Conservation (phyloP, 2,329 filamentous ascomycete species). For the Hymenotorrendiella dingleyae region DNA sequence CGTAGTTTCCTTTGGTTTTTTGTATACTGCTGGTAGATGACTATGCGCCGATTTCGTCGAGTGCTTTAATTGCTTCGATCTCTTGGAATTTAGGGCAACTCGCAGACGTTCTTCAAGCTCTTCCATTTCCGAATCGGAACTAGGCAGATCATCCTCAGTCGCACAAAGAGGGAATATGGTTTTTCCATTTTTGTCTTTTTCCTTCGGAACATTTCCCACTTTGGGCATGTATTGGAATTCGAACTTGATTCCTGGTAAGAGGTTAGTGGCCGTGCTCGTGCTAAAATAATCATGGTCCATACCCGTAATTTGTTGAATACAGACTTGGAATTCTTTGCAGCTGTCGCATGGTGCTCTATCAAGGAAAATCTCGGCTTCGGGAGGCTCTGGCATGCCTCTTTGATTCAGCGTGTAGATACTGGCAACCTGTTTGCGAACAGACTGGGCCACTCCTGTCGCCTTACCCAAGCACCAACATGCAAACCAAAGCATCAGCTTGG, state of each 20-base stretch:
- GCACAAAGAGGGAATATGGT: not conserved
- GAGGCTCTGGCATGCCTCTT: not conserved
- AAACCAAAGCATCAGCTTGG: constrained; percentile 2
- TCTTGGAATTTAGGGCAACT: too few relatives aligned
- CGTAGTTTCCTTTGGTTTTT: too few relatives aligned
- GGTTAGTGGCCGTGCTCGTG: too few relatives aligned
- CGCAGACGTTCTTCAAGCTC: too few relatives aligned
- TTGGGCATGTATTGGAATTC: not conserved
- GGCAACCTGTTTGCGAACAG: not conserved
- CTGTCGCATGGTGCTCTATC: not conserved
- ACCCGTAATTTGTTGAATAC: not conserved
- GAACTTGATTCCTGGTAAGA: not conserved
- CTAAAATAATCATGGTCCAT: too few relatives aligned
- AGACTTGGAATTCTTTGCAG: not conserved
- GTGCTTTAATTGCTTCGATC: too few relatives aligned
- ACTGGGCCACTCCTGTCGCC: not conserved
- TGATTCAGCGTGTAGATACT: not conserved
- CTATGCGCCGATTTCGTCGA: too few relatives aligned
- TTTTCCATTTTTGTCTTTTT: not conserved
- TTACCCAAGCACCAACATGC: not conserved
- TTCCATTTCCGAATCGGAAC: too few relatives aligned
- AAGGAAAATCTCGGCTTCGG: not conserved
- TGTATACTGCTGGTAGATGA: too few relatives aligned
- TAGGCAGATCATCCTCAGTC: not conserved
- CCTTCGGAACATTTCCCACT: not conserved